Conservation (phyloP, 2,329 filamentous ascomycete genomes). For the Volutella citrinella region DNA sequence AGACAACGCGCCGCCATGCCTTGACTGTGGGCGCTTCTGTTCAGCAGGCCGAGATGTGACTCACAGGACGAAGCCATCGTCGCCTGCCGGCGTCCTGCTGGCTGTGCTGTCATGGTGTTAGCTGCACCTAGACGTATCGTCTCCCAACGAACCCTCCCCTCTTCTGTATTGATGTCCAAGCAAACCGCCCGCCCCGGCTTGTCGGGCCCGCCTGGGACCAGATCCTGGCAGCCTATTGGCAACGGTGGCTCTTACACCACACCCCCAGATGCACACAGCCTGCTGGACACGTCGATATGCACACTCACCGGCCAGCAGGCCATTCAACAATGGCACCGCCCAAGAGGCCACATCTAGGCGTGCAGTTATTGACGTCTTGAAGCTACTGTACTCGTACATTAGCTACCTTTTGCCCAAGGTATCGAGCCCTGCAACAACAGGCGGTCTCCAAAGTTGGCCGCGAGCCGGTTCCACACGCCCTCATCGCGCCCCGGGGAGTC, state of each 20-base stretch:
- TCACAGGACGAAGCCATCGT: slow-evolving; percentile 21
- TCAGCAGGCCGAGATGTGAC: slow-evolving; percentile 24
- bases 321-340: no score
- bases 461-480: slow-evolving; percentile 15
- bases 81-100: slow-evolving; percentile 16
- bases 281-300: slow-evolving; percentile 21
- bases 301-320: slow-evolving; percentile 11
- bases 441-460: slow-evolving; percentile 7
- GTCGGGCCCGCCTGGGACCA: slow-evolving; percentile 24
- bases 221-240: slow-evolving; percentile 26
- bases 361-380: no score
- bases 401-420: no score
- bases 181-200: slow-evolving; percentile 23
- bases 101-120: slow-evolving; percentile 18
- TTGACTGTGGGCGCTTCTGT: slow-evolving; percentile 16
- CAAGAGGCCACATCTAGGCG: no score
- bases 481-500: no score
- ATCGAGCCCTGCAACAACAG: slow-evolving; percentile 15
- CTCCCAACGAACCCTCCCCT: slow-evolving; percentile 25
- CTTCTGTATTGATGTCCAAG: slow-evolving; percentile 31
- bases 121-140: slow-evolving; percentile 20
- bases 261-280: slow-evolving; percentile 17
- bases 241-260: no score
- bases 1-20: slow-evolving; percentile 7
- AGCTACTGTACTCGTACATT: no score